These are phyloP conservation scores for Candida freyschussii DNA, from an alignment of 1,139 yeast species.

Conservation along the genomic window DNA sequence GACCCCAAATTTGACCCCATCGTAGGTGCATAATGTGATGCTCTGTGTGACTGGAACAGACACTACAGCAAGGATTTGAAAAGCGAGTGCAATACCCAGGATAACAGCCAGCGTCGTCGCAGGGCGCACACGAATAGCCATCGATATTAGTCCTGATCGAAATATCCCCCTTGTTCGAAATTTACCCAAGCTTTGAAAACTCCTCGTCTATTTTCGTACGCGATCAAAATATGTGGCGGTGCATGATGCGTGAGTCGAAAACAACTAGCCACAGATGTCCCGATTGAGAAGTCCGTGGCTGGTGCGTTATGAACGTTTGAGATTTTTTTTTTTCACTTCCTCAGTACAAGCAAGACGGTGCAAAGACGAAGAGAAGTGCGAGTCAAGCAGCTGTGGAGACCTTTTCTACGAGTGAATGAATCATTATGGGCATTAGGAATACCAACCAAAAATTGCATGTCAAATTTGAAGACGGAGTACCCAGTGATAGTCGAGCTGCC, in stretches of 20 bases:
- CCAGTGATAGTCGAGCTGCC: too few species aligned
- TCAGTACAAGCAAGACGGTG: not conserved
- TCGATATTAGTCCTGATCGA: slow-evolving; percentile 10
- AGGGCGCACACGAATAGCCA: slow-evolving; percentile 30
- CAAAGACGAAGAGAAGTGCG: too few species aligned
- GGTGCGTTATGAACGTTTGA: not conserved
- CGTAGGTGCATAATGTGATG: slow-evolving; percentile 14
- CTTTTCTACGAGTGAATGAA: not conserved
- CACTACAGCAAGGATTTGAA: slow-evolving; percentile 49
- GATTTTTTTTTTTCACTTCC: slow-evolving; percentile 1
- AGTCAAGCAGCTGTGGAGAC: not conserved
- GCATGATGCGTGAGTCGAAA: too few species aligned
- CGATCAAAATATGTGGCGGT: slow-evolving; percentile 13
- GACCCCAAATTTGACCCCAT: slow-evolving; percentile 66
- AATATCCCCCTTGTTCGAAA: too few species aligned
- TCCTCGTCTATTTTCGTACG: too few species aligned
- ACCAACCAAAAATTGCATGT: slow-evolving; percentile 13
- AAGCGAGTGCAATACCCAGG: slow-evolving; percentile 44
- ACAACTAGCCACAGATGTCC: slow-evolving; percentile 5
- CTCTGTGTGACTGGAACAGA: slow-evolving; percentile 56
- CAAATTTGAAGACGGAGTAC: slow-evolving; percentile 12
- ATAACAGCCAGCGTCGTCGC: slow-evolving; percentile 37
- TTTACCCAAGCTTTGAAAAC: too few species aligned
- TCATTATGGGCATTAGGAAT: slow-evolving; percentile 1
- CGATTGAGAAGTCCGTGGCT: slow-evolving; percentile 3